These are phyloP conservation scores for Pterula multifida DNA, from an alignment of 1,284 basidiomycete genomes.

Conservation along the genomic window DNA sequence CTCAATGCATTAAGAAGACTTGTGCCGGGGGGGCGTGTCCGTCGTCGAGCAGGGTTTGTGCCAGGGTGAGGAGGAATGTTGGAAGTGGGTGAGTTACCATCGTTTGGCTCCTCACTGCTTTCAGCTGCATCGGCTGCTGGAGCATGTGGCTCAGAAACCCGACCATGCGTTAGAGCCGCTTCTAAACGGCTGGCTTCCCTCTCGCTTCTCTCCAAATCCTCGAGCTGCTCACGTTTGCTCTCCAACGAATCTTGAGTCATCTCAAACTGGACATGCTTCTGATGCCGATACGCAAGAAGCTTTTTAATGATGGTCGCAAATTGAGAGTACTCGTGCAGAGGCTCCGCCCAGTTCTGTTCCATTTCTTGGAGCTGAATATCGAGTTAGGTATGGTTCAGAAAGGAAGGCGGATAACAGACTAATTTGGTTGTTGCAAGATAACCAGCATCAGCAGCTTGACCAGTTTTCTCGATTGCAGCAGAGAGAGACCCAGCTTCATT, in stretches of 20 bases:
- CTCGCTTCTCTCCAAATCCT: conserved; percentile 88
- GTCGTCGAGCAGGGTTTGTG: conserved; percentile 48
- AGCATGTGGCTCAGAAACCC: conserved; percentile 17
- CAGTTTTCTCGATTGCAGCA: conserved; percentile 79
- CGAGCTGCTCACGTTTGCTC: conserved; percentile 76
- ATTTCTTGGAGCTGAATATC: conserved; percentile 70
- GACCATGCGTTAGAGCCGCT: conserved; percentile 56
- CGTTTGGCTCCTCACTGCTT: conserved; percentile 16
- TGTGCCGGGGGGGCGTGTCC: conserved; percentile 56
- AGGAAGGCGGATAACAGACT: conserved; percentile 33
- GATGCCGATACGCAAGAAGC: conserved; percentile 88
- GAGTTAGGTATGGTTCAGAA: neutral
- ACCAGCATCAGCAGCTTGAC: conserved; percentile 90
- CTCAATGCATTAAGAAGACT: conserved; percentile 87
- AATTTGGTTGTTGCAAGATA: conserved; percentile 87
- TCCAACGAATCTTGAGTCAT: conserved; percentile 91
- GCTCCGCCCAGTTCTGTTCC: conserved; percentile 91
- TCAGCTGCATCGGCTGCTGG: conserved; percentile 18
- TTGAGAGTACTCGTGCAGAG: conserved; percentile 91
- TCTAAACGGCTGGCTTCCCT: conserved; percentile 83
- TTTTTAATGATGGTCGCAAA: conserved; percentile 93
- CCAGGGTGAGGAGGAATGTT: conserved; percentile 67
- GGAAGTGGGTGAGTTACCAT: too few relatives aligned
- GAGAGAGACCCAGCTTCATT: conserved; percentile 70
- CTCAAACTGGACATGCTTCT: conserved; percentile 97